Base-by-base conservation (phyloP, 169 alveolate species). In the Plasmodium fragile region DNA sequence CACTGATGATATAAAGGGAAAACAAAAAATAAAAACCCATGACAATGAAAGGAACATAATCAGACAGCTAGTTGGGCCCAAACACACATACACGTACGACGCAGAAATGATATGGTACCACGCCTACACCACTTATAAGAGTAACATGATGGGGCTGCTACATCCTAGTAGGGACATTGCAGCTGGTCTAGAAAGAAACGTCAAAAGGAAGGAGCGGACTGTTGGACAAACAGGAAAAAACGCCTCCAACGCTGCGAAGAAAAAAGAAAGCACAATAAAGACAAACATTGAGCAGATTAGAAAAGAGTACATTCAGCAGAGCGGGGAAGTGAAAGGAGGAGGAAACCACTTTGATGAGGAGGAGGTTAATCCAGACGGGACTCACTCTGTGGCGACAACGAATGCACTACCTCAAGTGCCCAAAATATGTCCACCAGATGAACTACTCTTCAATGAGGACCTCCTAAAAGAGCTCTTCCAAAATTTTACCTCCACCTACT, bases 11-110 rank as follows among this genome's bases (percentile, higher is more conserved):
- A 28, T 32, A 82, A 82, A 82, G 45, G 59, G 45, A 11, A 11
- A 82, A 52, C 7, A 53, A 59, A 11, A 82, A 53, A 28, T 22
- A 22, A 82, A 4, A 22, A 59, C 7, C 6, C n/a, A 36, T 22
- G 92, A 83, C n/a, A 28, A 83, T 72, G 92, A 83, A 43, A 72
- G 30, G 39, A 72, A 71, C 16, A 30, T 83, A 73, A 72, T 83
- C 2, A 83, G 55, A 55, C 83, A 83, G 41, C 16, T 83, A 41
- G 34, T 83, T 6, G 72, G 59, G 16, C 53, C 3, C 5, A 73
- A 83, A 13, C 77, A 83, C 18, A 28, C 10, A 71, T 59, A 83
- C 79, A 83, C 55, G 22, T 83, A 34, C 36, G 16, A 83, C 59
- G 36, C 7, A 30, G 52, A 69, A 11, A 83, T 11, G 2, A 71